Evolutionary conservation across 805 yeast genomes (phyloP).

Genomic region (Torulaspora microellipsoides): DNA sequence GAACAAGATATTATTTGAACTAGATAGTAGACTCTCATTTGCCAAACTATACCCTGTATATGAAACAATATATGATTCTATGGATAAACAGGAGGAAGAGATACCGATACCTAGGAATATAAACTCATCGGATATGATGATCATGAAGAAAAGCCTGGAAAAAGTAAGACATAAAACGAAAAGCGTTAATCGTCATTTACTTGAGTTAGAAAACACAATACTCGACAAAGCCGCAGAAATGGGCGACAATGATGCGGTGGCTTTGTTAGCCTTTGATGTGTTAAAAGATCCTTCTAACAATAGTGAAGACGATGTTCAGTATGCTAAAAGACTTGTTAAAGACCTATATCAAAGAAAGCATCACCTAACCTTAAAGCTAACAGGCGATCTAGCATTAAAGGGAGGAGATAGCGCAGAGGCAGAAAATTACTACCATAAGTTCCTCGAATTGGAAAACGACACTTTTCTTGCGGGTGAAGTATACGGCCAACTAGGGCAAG

Average conservation of each 20-base stretch:
- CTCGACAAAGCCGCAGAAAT: constrained; percentile 80
- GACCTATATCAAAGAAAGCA: constrained; percentile 56
- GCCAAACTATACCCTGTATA: constrained; percentile 51
- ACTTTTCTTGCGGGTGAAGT: constrained; percentile 67
- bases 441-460: constrained; percentile 51
- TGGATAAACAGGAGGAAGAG: constrained; percentile 34
- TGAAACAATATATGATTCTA: constrained; percentile 44
- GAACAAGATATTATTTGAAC: constrained; percentile 60
- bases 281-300: constrained; percentile 36
- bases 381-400: constrained; percentile 68
- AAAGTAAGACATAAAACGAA: constrained; percentile 58
- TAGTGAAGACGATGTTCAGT: constrained; percentile 48
- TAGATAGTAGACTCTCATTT: constrained; percentile 54
- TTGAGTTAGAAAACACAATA: constrained; percentile 63
- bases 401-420: constrained; percentile 51
- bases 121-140: constrained; percentile 55
- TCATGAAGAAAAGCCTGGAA: constrained; percentile 61
- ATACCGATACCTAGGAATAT: constrained; percentile 44
- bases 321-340: constrained; percentile 59
- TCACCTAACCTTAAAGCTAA: constrained; percentile 69
- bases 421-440: constrained; percentile 52
- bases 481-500: constrained; percentile 58
- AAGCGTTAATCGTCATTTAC: constrained; percentile 49
- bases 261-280: constrained; percentile 66
- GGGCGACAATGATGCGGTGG: constrained; percentile 78